Evolutionary conservation across 768 basidiomycete species (phyloP).

Genomic region (Rubroboletus satanas): DNA sequence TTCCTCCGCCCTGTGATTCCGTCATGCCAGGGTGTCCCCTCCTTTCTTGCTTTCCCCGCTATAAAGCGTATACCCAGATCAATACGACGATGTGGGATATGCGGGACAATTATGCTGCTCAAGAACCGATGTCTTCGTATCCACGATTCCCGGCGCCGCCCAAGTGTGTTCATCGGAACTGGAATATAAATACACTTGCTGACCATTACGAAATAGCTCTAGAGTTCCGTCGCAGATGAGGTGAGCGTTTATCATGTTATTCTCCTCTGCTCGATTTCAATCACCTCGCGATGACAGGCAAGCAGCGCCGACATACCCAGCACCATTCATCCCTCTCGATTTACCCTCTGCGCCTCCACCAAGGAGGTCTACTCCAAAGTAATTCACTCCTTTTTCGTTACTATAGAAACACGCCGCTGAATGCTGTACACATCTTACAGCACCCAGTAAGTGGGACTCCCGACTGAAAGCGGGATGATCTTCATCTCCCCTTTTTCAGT

Average conservation of each 20-base stretch:
- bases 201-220: conserved; percentile 8
- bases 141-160: conserved; percentile 12
- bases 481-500: conserved; percentile 17
- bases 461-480: conserved; percentile 1
- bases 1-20: conserved; percentile 7
- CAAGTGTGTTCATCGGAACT: conserved; percentile 15
- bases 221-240: conserved; percentile 14
- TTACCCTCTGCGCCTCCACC: conserved; percentile 14
- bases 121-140: conserved; percentile 13
- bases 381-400: conserved; percentile 1
- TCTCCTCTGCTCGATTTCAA: not conserved
- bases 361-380: conserved; percentile 22
- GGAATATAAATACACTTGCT: not conserved
- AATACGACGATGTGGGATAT: conserved; percentile 30
- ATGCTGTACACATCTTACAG: conserved; percentile 5
- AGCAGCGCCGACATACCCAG: conserved; percentile 10
- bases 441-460: conserved; percentile 24
- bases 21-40: conserved; percentile 31
- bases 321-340: conserved; percentile 20
- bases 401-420: conserved; percentile 3
- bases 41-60: conserved; percentile 31
- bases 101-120: conserved; percentile 13
- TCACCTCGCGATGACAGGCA: conserved; percentile 10
- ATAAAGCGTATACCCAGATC: conserved; percentile 33
- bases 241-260: not conserved